Base-by-base conservation (phyloP, 495 filamentous ascomycete genomes). In the Neurospora sp. region DNA sequence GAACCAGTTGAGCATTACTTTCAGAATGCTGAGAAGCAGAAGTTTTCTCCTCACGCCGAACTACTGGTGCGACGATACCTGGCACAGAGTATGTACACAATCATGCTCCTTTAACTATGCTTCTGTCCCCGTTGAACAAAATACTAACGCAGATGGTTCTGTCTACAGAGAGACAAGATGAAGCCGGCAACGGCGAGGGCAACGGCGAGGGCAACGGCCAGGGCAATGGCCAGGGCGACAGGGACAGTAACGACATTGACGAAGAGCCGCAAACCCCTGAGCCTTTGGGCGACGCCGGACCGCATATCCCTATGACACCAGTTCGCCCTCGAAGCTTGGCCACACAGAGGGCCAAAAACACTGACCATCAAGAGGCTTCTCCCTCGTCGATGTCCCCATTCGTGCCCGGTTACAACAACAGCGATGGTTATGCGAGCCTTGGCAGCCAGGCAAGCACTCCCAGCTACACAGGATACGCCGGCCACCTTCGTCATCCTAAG, bases 1-100 rank as follows among this genome's bases (percentile, higher is more conserved):
- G 70, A 62, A 42, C n/a, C 46, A 86, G 85, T 82, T 46, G 85
- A 86, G 76, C 85, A 86, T 71, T 85, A 79, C 70, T 85, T 82
- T 73, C 82, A 83, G 74, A 86, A 85, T 39, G 74, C 78, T 2
- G 77, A 78, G 18, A 79, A 74, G 2, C 69, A 76, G 3, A 76
- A 79, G 9, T 72, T 74, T 41, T 85, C 84, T 0, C 81, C 82
- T 4, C 76, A 82, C 23, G 81, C 78, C 0, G 66, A 44, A 2
- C 5, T 20, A 5, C 80, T 76, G 38, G 79, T 82, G 18, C 60
- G 70, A 9, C 77, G 80, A 41, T 80, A 83, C n/a, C 70, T 79
- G 7, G 6, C 23, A 1, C 54, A 35, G 27, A 62, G 54, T 62
- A 62, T 35, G 54, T 62, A 62, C 54, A 62, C 54, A 27, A 18